Percentiles rank a stretch among this genome's conserved stretches.
These are phyloP conservation scores for Dioscorea cayenensis DNA, from an alignment of 116 monocot species.

Conservation along the genomic window DNA sequence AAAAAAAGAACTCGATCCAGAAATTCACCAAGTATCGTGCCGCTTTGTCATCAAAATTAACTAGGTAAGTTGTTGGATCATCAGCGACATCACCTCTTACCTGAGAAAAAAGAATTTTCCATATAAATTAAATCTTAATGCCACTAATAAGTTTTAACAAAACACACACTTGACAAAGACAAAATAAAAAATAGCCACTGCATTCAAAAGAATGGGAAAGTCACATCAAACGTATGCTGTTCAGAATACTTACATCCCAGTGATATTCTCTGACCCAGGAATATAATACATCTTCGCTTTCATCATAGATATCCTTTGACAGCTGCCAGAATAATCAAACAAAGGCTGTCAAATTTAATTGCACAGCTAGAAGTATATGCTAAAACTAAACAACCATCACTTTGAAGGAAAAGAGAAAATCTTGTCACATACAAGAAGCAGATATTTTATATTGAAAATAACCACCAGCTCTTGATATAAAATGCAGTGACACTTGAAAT, in stretches of 20 bases:
- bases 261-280: constrained; percentile 90
- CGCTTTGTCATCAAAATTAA: constrained; percentile 66
- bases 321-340: constrained; percentile 37
- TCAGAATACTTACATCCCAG: constrained; percentile 71
- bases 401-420: no score
- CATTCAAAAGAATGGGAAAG: not conserved
- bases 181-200: not conserved
- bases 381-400: no score
- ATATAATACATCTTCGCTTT: constrained; percentile 71
- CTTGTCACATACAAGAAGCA: no score
- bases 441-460: not conserved
- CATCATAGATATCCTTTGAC: constrained; percentile 68
- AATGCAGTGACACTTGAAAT: not conserved
- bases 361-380: no score
- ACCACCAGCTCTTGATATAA: not conserved
- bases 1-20: not conserved
- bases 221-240: constrained; percentile 1
- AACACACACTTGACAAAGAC: not conserved
- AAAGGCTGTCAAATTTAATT: not conserved
- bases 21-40: constrained; percentile 79
- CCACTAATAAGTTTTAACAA: not conserved
- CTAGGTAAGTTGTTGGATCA: constrained; percentile 75
- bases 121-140: no score
- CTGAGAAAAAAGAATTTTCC: constrained; percentile 16
- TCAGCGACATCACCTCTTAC: constrained; percentile 81